A percentile compares a stretch with the other conserved stretches of the same genome.
phyloP scores from a whole-genome alignment of 805 yeast species.

The Priceomyces fermenticarens region DNA sequence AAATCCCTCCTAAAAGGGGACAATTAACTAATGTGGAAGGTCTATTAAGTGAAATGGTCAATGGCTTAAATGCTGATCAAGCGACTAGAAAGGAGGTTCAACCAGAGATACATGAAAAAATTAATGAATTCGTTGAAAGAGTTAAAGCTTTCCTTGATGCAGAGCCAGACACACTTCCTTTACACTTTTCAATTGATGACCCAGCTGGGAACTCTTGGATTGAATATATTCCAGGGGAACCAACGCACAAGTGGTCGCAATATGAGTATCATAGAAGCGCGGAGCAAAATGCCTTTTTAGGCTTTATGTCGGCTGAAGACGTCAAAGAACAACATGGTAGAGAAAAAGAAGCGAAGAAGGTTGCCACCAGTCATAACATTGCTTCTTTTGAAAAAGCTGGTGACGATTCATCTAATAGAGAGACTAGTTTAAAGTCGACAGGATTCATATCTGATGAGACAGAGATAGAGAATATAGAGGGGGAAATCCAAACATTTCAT shows the following conservation, averaged over 20 bases:
- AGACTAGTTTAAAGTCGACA: constrained; percentile 32
- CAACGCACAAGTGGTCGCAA: constrained; percentile 87
- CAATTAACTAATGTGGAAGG: constrained; percentile 94
- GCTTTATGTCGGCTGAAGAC: constrained; percentile 70
- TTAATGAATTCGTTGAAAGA: constrained; percentile 62
- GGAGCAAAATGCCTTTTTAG: constrained; percentile 83
- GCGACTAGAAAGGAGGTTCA: constrained; percentile 69
- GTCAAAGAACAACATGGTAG: constrained; percentile 45
- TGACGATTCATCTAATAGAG: constrained; percentile 2
- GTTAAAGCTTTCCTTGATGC: constrained; percentile 63
- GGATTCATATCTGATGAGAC: constrained; percentile 69
- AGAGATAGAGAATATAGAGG: constrained; percentile 79
- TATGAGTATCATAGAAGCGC: constrained; percentile 79
- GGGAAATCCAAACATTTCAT: constrained; percentile 89
- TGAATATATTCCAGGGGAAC: constrained; percentile 81
- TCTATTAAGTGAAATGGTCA: constrained; percentile 74
- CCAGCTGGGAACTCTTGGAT: constrained; percentile 98
- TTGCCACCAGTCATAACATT: constrained; percentile 33
- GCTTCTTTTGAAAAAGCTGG: constrained; percentile 14
- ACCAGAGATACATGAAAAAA: constrained; percentile 73
- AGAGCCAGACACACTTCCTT: constrained; percentile 64
- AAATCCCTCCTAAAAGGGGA: constrained; percentile 93
- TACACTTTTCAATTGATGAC: constrained; percentile 80
- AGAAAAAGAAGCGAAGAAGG: constrained; percentile 49
- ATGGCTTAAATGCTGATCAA: constrained; percentile 79